These are phyloP conservation scores for Saccharomyces hybrid DNA, from an alignment of 1,139 yeast species.

Conservation along the genomic window DNA sequence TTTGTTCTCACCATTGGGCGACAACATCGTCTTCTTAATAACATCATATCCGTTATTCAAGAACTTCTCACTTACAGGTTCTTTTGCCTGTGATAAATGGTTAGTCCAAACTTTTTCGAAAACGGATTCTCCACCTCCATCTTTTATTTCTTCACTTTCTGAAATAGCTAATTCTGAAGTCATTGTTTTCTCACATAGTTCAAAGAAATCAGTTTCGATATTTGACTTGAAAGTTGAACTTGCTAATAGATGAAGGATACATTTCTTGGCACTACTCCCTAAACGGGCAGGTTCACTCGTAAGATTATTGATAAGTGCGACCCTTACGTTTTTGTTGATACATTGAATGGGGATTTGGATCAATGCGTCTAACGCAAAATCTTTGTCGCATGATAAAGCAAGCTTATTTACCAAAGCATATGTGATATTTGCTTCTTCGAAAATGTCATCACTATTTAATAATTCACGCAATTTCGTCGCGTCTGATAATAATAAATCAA, in stretches of 20 bases:
- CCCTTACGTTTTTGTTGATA: constrained; percentile 38
- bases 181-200: constrained; percentile 4
- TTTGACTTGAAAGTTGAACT: constrained; percentile 46
- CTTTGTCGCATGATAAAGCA: constrained; percentile 5
- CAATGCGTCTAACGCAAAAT: constrained; percentile 7
- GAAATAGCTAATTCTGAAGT: not conserved
- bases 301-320: constrained; percentile 29
- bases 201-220: constrained; percentile 39
- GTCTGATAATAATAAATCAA: constrained; percentile 13
- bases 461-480: constrained; percentile 15
- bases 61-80: constrained; percentile 13
- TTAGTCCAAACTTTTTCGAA: constrained; percentile 24
- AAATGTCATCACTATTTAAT: constrained; percentile 24
- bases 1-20: constrained; percentile 3
- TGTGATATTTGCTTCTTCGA: constrained; percentile 41
- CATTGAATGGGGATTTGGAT: constrained; percentile 43
- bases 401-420: constrained; percentile 20
- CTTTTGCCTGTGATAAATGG: constrained; percentile 23
- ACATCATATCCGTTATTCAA: constrained; percentile 4
- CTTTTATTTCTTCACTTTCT: not conserved
- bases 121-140: constrained; percentile 4
- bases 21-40: constrained; percentile 4
- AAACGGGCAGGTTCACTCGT: too few relatives aligned
- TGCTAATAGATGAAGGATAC: constrained; percentile 32
- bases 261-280: too few relatives aligned